Base-by-base conservation (phyloP, 768 basidiomycete species). In the Mycena rosella region DNA sequence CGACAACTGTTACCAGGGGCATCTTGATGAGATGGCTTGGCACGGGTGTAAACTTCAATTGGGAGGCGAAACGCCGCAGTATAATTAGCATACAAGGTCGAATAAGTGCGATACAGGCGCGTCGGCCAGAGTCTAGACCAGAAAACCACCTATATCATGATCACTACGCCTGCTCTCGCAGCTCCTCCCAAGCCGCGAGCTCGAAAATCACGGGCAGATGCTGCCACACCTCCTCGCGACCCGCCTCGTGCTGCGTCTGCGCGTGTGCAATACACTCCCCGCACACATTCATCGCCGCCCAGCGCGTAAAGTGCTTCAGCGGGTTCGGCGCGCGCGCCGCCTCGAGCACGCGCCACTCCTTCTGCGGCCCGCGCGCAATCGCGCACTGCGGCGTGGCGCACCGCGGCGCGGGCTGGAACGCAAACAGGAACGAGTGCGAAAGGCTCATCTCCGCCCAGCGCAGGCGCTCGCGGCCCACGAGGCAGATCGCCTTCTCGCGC, bases 331-430 rank as follows among this genome's bases (percentile, higher is more conserved):
- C 55, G 52, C 77, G 77, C 36, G 74, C 75, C 51, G 79, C 76
- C 66, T 82, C 81, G 13, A 83, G 56, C n/a, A 80, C 68, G 55
- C 81, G 81, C 84, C 84, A 85, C 69, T 85, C 82, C 6, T 80
- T 78, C 69, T 81, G 79, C 8, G 83, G 83, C 0, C 83, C 79
- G 14, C 80, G 70, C 13, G 81, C 77, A 32, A 77, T 67, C 2
- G 75, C 75, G 52, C 83, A 84, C 34, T 78, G 64, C 26, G 77
- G 66, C 17, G 74, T 73, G 20, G 65, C 52, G 56, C 83, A 85
- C 13, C 42, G 59, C 1, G 78, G 76, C 1, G 80, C 70, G 0
- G 78, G 76, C 18, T 75, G 77, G 62, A 84, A 84, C 7, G 79
- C 77, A n/a, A 83, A 74, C 0, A 85, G 73, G 69, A 84, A 85